Percentiles rank a stretch among this genome's conserved stretches.
phyloP scores from a whole-genome alignment of 192 early-diverging fungal species.

The Coemansia sp. region DNA sequence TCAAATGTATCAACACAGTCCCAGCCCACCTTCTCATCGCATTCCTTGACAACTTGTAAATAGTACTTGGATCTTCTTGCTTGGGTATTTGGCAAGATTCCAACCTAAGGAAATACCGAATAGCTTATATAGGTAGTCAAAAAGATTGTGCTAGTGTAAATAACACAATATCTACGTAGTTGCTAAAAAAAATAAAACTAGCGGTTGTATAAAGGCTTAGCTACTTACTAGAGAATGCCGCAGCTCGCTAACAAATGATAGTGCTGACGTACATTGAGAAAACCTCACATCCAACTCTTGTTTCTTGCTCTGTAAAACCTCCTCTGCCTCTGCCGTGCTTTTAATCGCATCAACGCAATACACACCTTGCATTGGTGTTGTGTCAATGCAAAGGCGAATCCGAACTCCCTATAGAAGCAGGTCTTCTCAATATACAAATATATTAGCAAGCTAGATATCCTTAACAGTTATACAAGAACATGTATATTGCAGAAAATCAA shows the following conservation, averaged over 20 bases:
- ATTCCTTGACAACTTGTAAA: constrained; percentile 27
- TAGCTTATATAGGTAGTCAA: background rate
- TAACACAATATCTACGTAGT: background rate
- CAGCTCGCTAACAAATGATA: constrained; percentile 47
- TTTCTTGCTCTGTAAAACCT: constrained; percentile 10
- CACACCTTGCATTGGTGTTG: constrained; percentile 1
- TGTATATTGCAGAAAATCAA: background rate
- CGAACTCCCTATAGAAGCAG: constrained; percentile 7
- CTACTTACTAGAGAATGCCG: constrained; percentile 37
- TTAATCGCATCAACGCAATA: constrained; percentile 33
- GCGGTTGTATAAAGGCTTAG: background rate
- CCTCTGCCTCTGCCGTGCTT: constrained; percentile 27
- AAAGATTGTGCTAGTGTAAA: background rate
- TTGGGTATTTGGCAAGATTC: background rate
- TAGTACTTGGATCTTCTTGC: constrained; percentile 24
- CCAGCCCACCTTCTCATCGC: constrained; percentile 32
- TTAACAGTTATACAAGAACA: background rate
- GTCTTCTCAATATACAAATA: background rate
- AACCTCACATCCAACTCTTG: constrained; percentile 27
- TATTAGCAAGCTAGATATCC: background rate
- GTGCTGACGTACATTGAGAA: constrained; percentile 36
- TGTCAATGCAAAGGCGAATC: constrained; percentile 25
- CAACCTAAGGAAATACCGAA: constrained; percentile 7
- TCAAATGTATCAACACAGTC: constrained; percentile 30
- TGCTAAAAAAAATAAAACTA: background rate